Conservation (phyloP, 179 eudicot genomes). For the Spergularia azorica region DNA sequence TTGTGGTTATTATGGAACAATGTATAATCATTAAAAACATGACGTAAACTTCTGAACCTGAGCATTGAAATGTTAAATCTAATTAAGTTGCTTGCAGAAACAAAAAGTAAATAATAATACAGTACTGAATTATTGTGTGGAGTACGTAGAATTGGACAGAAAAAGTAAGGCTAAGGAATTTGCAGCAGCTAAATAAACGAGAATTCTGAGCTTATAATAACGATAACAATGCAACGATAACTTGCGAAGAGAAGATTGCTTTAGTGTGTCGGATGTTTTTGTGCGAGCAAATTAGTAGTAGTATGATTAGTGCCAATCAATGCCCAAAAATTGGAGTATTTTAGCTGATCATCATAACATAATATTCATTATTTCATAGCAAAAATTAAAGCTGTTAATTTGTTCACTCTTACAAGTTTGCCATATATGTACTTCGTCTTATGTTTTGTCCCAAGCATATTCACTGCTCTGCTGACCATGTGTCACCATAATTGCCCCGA, state of each 20-base stretch:
- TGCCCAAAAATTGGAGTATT: conserved; percentile 12
- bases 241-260: conserved; percentile 29
- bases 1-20: conserved; percentile 8
- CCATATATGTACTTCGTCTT: conserved; percentile 1
- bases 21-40: conserved; percentile 11
- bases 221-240: conserved; percentile 20
- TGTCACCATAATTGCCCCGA: too few relatives aligned
- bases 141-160: conserved; percentile 14
- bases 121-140: too few relatives aligned
- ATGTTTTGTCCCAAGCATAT: conserved; percentile 1
- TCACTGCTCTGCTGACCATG: background rate
- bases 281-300: background rate
- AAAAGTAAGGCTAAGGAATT: background rate
- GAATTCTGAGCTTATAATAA: background rate
- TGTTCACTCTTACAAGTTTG: conserved; percentile 3
- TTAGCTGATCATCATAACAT: background rate
- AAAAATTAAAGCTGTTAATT: too few relatives aligned
- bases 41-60: conserved; percentile 1
- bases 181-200: too few relatives aligned
- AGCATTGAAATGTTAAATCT: background rate
- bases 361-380: background rate
- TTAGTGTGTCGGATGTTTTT: conserved; percentile 20
- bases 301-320: conserved; percentile 29
- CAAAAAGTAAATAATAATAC: too few relatives aligned
- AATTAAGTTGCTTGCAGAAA: background rate